Base-by-base conservation (phyloP, 2,329 filamentous ascomycete species). In the Torrubiellomyces zombiae region DNA sequence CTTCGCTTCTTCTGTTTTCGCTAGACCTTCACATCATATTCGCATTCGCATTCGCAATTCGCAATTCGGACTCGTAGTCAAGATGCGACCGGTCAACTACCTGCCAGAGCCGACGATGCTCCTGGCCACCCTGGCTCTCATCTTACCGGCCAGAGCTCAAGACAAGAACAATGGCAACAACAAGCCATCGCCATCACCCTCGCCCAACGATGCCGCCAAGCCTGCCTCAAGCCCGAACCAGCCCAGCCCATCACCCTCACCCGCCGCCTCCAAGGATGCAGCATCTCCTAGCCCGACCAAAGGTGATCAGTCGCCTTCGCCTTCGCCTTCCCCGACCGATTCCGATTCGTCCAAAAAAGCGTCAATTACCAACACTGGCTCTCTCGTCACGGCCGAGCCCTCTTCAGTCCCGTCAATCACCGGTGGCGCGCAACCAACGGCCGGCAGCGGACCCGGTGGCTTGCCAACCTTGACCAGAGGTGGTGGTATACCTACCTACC, bases 401-500 rank as follows among this genome's bases (percentile, higher is more conserved):
- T 31, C 36, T 13, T 25, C 17, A 18, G 28, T 30, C 20, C 36
- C 32, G 21, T 27, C 28, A 17, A 38, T 45, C 29, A 38, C 38
- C 9, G 34, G 34, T 14, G 30, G 32, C 12, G 23, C 33, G 4
- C 12, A 25, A 6, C 18, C 36, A 6, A 35, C 34, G 5, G 34
- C 32, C 13, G 38, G 35, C 8, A 35, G 32, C 14, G 36, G 36
- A 13, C 31, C 44, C 14, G 51, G 43, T 14, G 44, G 38, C 23
- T 41, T 60, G 23, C 58, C 60, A 2, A 55, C 53, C 3, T 44
- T 63, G 33, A 54, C 58, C 16, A 43, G 43, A 25, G 33, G 45
- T 25, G 48, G 40, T 9, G 33, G 40, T 4, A 48, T 60, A 25
- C 56, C 56, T 35, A 67, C 68, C 13, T 78, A 77, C 35, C 79